Evolutionary conservation across 208 protist genomes (phyloP).

Genomic region (Acanthamoeba lenticulata): DNA sequence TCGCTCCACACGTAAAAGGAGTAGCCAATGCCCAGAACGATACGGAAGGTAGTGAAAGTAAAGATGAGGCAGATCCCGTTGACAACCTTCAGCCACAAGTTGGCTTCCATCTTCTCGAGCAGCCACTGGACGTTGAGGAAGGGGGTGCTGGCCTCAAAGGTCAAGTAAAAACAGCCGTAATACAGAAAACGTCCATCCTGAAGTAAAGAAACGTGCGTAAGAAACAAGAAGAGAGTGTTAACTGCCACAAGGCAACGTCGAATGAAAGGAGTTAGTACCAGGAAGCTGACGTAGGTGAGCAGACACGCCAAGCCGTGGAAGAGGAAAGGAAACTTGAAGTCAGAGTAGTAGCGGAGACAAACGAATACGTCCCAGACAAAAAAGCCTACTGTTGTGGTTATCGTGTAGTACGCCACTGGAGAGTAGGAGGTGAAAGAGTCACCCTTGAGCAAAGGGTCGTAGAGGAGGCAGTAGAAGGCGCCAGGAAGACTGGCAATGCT

Average conservation of each 20-base stretch:
- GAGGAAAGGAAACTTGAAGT: not conserved
- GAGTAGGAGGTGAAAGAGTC: not conserved
- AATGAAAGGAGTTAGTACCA: not conserved
- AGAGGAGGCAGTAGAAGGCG: conserved; percentile 3
- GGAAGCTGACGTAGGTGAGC: conserved; percentile 10
- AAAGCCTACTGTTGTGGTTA: not conserved
- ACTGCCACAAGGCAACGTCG: not conserved
- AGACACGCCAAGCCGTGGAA: conserved; percentile 4
- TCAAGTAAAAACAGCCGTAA: not conserved
- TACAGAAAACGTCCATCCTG: not conserved
- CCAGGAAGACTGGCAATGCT: not conserved
- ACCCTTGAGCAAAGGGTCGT: not conserved
- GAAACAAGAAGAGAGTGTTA: not conserved
- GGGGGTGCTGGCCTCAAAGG: conserved; percentile 5
- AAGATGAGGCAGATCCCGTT: not conserved
- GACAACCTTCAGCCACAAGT: not conserved
- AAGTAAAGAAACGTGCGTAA: not conserved
- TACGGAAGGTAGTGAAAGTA: not conserved
- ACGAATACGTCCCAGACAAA: conserved; percentile 16
- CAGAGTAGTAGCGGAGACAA: not conserved
- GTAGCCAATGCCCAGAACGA: not conserved
- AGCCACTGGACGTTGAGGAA: not conserved
- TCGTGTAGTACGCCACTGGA: not conserved
- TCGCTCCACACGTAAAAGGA: not conserved
- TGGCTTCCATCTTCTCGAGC: not conserved